Percentiles rank a stretch among this genome's conserved stretches.
Conservation (phyloP, 78 protist species). For the Isochrysis galbana region DNA sequence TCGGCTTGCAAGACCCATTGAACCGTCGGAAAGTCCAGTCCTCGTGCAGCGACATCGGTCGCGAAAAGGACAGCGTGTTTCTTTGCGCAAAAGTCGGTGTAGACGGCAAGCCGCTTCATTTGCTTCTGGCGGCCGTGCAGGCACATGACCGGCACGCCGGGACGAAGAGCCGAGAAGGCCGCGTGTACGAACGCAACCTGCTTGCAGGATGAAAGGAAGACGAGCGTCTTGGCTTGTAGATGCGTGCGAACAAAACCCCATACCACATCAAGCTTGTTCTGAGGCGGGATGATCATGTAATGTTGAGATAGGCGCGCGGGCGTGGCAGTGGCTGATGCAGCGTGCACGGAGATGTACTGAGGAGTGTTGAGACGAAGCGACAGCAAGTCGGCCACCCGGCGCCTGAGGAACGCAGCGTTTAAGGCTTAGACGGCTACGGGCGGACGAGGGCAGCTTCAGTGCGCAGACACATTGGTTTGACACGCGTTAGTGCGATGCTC, state of each 20-base stretch:
- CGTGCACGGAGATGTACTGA: constrained; percentile 80
- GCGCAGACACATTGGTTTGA: too few relatives aligned
- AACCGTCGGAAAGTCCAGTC: constrained; percentile 96
- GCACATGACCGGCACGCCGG: constrained; percentile 76
- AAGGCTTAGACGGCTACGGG: too few relatives aligned
- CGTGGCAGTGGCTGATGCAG: background rate
- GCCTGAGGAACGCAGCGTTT: too few relatives aligned
- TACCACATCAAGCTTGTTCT: constrained; percentile 81
- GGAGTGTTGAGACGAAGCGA: constrained; percentile 78
- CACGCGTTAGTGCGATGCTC: too few relatives aligned
- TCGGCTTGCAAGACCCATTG: constrained; percentile 96
- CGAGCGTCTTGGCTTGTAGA: constrained; percentile 76
- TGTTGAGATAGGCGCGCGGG: constrained; percentile 37
- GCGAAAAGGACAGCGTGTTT: constrained; percentile 87
- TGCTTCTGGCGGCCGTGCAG: constrained; percentile 93
- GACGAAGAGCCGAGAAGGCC: constrained; percentile 68
- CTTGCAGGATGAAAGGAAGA: constrained; percentile 91
- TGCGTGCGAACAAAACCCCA: constrained; percentile 83
- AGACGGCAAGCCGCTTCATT: constrained; percentile 19
- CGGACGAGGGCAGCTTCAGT: too few relatives aligned
- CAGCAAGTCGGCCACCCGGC: constrained; percentile 69
- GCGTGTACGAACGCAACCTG: constrained; percentile 84
- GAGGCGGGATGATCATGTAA: constrained; percentile 44
- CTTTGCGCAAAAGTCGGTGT: constrained; percentile 2
- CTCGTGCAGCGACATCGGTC: constrained; percentile 98